Evolutionary conservation across 306 rosid species (phyloP).

Genomic region (Rubus idaeus): DNA sequence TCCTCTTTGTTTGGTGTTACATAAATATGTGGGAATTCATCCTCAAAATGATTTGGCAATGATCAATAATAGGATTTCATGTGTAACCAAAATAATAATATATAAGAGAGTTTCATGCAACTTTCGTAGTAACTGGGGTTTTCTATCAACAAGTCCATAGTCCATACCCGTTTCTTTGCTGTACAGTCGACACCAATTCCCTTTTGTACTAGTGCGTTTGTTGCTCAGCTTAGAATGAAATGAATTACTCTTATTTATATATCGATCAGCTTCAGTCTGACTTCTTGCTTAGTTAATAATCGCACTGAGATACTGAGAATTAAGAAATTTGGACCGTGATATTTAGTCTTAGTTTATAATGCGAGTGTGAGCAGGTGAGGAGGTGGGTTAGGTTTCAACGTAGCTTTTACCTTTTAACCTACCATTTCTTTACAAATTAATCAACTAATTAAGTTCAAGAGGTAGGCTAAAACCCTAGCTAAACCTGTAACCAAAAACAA

Average conservation of each 20-base stretch:
- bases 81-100: background rate
- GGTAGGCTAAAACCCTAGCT: background rate
- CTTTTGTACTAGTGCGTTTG: background rate
- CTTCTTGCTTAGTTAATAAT: constrained; percentile 4
- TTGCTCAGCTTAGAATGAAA: background rate
- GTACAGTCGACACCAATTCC: background rate
- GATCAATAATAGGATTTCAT: constrained; percentile 10
- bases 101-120: too few species aligned
- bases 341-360: background rate
- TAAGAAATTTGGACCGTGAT: background rate
- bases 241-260: background rate
- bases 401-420: constrained; percentile 18
- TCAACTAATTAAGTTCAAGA: background rate
- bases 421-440: constrained; percentile 15
- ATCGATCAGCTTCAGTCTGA: too few species aligned
- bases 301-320: constrained; percentile 14
- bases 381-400: constrained; percentile 19
- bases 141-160: background rate
- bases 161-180: background rate
- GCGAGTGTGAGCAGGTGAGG: constrained; percentile 23
- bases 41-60: constrained; percentile 34
- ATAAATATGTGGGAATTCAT: constrained; percentile 8
- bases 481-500: too few species aligned
- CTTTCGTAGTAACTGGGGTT: background rate
- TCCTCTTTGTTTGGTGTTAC: constrained; percentile 28